A percentile compares a stretch with the other conserved stretches of the same genome.
These are phyloP conservation scores for Irpex rosettiformis DNA, from an alignment of 1,284 basidiomycete genomes.

Conservation along the genomic window DNA sequence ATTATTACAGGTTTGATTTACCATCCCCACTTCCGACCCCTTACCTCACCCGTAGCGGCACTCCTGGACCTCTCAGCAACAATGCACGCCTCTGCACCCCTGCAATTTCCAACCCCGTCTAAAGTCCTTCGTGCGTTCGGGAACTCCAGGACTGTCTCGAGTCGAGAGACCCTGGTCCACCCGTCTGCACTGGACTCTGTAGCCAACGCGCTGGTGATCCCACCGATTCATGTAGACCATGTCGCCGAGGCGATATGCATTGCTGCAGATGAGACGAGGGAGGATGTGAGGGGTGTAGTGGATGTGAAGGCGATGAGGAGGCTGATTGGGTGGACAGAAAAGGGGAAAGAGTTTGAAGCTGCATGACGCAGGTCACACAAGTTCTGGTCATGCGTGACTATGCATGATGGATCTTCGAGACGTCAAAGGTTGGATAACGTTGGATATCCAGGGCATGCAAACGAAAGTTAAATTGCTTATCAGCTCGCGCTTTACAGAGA, in stretches of 20 bases:
- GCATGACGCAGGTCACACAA: too few species aligned
- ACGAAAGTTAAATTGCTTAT: neutral
- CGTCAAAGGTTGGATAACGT: too few species aligned
- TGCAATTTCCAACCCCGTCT: constrained; percentile 61
- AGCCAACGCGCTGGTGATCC: constrained; percentile 74
- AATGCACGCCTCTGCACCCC: constrained; percentile 55
- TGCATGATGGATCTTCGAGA: neutral
- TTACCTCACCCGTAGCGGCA: constrained; percentile 84
- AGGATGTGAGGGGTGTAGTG: constrained; percentile 64
- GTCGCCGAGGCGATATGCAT: constrained; percentile 83
- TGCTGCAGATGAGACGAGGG: constrained; percentile 34
- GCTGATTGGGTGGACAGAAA: constrained; percentile 61
- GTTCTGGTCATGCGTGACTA: too few species aligned
- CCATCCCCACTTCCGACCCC: constrained; percentile 88
- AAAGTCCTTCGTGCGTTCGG: constrained; percentile 46
- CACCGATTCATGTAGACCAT: constrained; percentile 94
- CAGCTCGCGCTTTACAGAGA: too few species aligned
- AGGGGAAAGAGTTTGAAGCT: constrained; percentile 19
- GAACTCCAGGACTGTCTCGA: neutral
- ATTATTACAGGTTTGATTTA: constrained; percentile 83
- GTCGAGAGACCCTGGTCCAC: constrained; percentile 25
- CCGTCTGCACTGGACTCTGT: constrained; percentile 62
- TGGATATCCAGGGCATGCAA: too few species aligned
- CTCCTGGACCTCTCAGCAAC: constrained; percentile 78
- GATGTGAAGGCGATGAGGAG: constrained; percentile 75